Evolutionary conservation across 768 basidiomycete genomes (phyloP).

Genomic region (Pulveroboletus sp.): DNA sequence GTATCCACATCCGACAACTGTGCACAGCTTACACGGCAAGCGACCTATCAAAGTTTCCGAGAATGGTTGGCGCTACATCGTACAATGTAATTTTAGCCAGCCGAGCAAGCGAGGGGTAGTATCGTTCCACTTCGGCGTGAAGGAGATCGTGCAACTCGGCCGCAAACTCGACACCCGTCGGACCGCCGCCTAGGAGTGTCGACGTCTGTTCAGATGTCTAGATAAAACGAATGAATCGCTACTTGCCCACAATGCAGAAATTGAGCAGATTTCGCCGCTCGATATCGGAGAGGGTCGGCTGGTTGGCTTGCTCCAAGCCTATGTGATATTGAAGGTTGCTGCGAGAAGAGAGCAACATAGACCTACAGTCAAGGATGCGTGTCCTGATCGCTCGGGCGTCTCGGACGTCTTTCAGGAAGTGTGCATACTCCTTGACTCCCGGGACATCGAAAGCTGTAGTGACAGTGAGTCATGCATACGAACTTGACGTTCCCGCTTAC

Average conservation of each 20-base stretch:
- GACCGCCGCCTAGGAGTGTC: slow-evolving; percentile 55
- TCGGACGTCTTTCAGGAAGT: slow-evolving; percentile 77
- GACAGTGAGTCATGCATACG: not conserved
- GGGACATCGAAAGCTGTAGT: slow-evolving; percentile 60
- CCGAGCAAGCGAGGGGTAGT: slow-evolving; percentile 61
- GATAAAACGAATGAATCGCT: not conserved
- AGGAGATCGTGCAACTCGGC: slow-evolving; percentile 80
- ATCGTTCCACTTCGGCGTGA: slow-evolving; percentile 54
- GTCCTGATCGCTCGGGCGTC: slow-evolving; percentile 70
- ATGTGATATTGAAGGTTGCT: not conserved
- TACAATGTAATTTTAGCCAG: slow-evolving; percentile 73
- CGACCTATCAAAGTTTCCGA: slow-evolving; percentile 68
- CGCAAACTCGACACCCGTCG: slow-evolving; percentile 78
- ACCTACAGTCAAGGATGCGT: slow-evolving; percentile 68
- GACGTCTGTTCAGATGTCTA: slow-evolving; percentile 7
- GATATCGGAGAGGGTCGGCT: slow-evolving; percentile 70
- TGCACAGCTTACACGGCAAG: slow-evolving; percentile 47
- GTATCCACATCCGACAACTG: not conserved
- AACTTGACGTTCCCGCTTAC: slow-evolving; percentile 36
- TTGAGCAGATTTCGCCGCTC: slow-evolving; percentile 74
- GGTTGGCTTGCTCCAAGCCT: slow-evolving; percentile 85
- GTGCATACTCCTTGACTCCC: slow-evolving; percentile 75
- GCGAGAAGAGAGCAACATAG: not conserved
- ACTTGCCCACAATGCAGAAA: slow-evolving; percentile 80
- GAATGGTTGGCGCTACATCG: slow-evolving; percentile 75